A percentile compares a stretch with the other conserved stretches of the same genome.
Evolutionary conservation across 2,329 filamentous ascomycete species (phyloP).

Genomic region (Paecilomyces fulvus): DNA sequence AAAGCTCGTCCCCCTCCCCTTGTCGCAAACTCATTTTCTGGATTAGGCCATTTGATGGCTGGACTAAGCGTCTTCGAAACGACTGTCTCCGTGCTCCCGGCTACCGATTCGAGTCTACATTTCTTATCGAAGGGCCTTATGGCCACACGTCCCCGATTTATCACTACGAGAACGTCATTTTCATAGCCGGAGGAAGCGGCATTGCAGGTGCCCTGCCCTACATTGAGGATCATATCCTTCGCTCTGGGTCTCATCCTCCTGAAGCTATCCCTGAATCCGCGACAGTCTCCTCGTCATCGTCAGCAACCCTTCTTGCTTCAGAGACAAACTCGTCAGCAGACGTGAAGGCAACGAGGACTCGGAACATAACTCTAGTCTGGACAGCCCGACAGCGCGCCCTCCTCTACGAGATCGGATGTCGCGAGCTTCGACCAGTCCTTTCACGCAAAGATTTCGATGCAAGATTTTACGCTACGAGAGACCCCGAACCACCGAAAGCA

Average conservation of each 20-base stretch:
- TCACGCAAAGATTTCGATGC: conserved; percentile 7
- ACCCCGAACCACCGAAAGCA: background rate
- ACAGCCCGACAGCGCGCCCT: conserved; percentile 9
- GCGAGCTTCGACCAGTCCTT: conserved; percentile 7
- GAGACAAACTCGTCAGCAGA: background rate
- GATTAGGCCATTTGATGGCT: conserved; percentile 44
- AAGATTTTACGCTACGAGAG: conserved; percentile 6
- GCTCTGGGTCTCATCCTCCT: background rate
- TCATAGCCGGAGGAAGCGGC: conserved; percentile 33
- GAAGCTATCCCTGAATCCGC: background rate
- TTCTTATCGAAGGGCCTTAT: conserved; percentile 46
- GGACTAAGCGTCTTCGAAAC: conserved; percentile 39
- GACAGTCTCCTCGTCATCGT: background rate
- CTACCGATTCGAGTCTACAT: conserved; percentile 18
- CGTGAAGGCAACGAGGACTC: conserved; percentile 3
- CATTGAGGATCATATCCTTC: conserved; percentile 23
- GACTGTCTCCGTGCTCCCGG: conserved; percentile 21
- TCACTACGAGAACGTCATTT: conserved; percentile 44
- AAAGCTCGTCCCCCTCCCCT: conserved; percentile 2
- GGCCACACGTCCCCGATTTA: conserved; percentile 35
- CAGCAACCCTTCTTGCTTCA: background rate
- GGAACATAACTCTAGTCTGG: conserved; percentile 11
- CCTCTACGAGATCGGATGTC: conserved; percentile 7
- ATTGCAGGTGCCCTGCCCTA: conserved; percentile 40
- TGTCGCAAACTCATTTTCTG: conserved; percentile 38